A percentile compares a stretch with the other conserved stretches of the same genome.
These are phyloP conservation scores for Suillus placidus DNA, from an alignment of 768 basidiomycete genomes.

Conservation along the genomic window DNA sequence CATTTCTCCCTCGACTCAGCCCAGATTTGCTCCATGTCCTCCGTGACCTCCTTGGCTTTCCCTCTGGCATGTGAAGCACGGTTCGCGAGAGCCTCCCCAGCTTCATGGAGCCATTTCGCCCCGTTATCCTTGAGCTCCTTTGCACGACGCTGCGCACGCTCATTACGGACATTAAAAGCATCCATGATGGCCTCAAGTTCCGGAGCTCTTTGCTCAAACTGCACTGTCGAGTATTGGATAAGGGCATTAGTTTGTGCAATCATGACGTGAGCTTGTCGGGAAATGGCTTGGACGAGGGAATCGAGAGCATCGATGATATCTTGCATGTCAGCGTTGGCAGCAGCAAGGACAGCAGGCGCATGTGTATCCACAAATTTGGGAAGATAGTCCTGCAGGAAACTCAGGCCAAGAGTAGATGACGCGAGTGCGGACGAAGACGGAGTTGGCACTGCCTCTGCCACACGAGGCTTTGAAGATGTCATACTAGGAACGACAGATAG, in stretches of 20 bases:
- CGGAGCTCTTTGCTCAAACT: slow-evolving; percentile 37
- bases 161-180: slow-evolving; percentile 50
- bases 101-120: slow-evolving; percentile 45
- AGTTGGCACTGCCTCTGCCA: slow-evolving; percentile 15
- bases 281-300: slow-evolving; percentile 53
- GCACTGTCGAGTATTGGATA: slow-evolving; percentile 46
- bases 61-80: slow-evolving; percentile 47
- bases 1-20: slow-evolving; percentile 8
- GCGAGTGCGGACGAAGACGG: slow-evolving; percentile 18
- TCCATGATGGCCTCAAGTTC: slow-evolving; percentile 42
- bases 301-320: slow-evolving; percentile 65
- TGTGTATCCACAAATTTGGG: slow-evolving; percentile 51
- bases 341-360: slow-evolving; percentile 44
- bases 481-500: slow-evolving; percentile 30
- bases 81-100: slow-evolving; percentile 44
- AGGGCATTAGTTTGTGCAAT: slow-evolving; percentile 39
- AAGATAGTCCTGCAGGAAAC: slow-evolving; percentile 48
- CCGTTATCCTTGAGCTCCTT: slow-evolving; percentile 54
- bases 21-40: slow-evolving; percentile 22
- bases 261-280: slow-evolving; percentile 41
- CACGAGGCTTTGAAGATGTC: slow-evolving; percentile 11
- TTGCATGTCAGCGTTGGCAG: slow-evolving; percentile 53
- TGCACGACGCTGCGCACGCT: slow-evolving; percentile 54
- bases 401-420: slow-evolving; percentile 35
- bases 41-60: slow-evolving; percentile 44